phyloP scores from a whole-genome alignment of 768 basidiomycete genomes.

The Agrocybe pediades region DNA sequence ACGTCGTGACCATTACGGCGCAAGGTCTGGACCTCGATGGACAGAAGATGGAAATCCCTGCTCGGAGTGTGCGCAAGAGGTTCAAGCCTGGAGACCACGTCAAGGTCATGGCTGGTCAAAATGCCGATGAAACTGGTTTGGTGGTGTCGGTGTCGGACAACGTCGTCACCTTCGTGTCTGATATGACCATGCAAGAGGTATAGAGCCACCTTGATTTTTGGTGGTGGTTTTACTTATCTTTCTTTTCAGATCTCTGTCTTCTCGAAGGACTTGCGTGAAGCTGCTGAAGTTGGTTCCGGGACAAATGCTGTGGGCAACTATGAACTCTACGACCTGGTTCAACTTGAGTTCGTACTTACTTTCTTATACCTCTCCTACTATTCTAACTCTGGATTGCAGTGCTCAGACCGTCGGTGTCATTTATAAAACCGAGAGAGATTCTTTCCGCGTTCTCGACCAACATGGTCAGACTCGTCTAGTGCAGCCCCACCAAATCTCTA shows the following conservation, averaged over 20 bases:
- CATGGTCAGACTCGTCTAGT: slow-evolving; percentile 87
- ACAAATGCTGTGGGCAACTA: slow-evolving; percentile 91
- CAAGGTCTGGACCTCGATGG: slow-evolving; percentile 83
- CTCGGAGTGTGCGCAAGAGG: slow-evolving; percentile 87
- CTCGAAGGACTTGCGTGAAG: slow-evolving; percentile 94
- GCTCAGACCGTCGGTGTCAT: slow-evolving; percentile 95
- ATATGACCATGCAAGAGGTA: slow-evolving; percentile 96
- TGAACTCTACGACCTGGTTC: slow-evolving; percentile 94
- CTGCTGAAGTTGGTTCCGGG: slow-evolving; percentile 94
- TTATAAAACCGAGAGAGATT: slow-evolving; percentile 94
- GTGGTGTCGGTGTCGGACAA: slow-evolving; percentile 91
- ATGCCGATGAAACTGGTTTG: slow-evolving; percentile 93
- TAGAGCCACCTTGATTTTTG: neutral
- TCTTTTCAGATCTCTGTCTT: slow-evolving; percentile 85
- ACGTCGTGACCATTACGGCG: slow-evolving; percentile 84
- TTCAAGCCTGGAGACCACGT: slow-evolving; percentile 99
- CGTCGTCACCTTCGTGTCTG: slow-evolving; percentile 94
- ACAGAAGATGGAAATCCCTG: slow-evolving; percentile 83
- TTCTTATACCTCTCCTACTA: neutral
- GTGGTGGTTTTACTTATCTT: slow-evolving; percentile 4
- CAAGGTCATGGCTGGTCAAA: slow-evolving; percentile 96
- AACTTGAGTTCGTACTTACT: slow-evolving; percentile 77
- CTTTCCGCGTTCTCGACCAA: slow-evolving; percentile 96
- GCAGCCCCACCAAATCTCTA: slow-evolving; percentile 92
- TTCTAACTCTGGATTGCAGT: slow-evolving; percentile 41